Evolutionary conservation across 2,329 filamentous ascomycete species (phyloP).

Genomic region (Cercospora janseana): DNA sequence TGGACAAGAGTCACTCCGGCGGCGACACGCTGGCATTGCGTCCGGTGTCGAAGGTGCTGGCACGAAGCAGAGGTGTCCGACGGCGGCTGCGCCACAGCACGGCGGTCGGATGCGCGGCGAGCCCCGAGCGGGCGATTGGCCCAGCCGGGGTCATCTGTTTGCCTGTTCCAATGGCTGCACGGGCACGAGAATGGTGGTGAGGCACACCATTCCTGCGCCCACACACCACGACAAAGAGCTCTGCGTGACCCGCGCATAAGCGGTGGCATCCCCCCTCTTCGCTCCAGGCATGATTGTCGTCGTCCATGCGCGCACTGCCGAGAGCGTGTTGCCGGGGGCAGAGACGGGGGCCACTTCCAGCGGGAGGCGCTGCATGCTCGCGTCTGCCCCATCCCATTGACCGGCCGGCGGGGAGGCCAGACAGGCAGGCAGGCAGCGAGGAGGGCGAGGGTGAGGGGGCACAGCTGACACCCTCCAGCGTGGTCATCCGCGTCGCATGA

Average conservation of each 20-base stretch:
- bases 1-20: conserved; percentile 7
- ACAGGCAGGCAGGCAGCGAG: no score
- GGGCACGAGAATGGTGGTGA: conserved; percentile 15
- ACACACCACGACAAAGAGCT: conserved; percentile 15
- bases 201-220: conserved; percentile 16
- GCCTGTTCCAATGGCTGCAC: conserved; percentile 19
- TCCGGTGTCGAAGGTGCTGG: conserved; percentile 8
- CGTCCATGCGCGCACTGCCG: conserved; percentile 3
- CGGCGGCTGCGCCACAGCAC: conserved; percentile 18
- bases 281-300: conserved; percentile 7
- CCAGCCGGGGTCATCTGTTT: conserved; percentile 24
- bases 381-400: no score
- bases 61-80: not conserved
- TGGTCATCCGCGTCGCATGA: conserved; percentile 12
- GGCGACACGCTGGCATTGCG: conserved; percentile 1
- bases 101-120: not conserved
- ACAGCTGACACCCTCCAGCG: conserved; percentile 16
- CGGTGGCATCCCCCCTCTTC: conserved; percentile 13
- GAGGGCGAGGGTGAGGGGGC: conserved; percentile 2
- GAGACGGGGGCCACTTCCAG: no score
- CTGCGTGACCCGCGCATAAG: conserved; percentile 19
- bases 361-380: no score
- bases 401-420: no score
- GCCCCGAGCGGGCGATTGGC: not conserved
- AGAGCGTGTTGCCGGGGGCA: conserved; percentile 1